Conservation (phyloP, 2,329 filamentous ascomycete species). For the Sclerotinia subarctica region DNA sequence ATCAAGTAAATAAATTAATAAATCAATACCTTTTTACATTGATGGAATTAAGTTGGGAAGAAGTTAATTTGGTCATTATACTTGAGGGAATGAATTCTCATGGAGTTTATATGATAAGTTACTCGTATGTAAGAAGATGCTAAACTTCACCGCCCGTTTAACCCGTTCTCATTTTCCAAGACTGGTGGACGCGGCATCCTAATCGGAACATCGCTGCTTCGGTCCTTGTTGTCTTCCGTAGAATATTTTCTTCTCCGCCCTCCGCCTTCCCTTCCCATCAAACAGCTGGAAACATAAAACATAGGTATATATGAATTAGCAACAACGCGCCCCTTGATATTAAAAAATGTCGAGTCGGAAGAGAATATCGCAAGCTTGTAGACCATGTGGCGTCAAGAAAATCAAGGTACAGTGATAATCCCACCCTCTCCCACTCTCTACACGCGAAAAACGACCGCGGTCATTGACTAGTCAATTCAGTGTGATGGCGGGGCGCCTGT, state of each 20-base stretch:
- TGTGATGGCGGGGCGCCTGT: slow-evolving; percentile 34
- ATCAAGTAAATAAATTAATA: too few species aligned
- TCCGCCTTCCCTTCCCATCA: not conserved
- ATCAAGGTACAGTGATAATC: slow-evolving; percentile 29
- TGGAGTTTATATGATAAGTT: not conserved
- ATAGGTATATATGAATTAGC: not conserved
- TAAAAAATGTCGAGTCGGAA: slow-evolving; percentile 26
- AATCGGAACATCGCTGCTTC: not conserved
- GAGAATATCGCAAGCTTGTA: slow-evolving; percentile 36
- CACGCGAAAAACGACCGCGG: not conserved
- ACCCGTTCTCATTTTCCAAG: not conserved
- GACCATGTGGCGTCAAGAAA: slow-evolving; percentile 33
- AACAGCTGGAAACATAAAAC: not conserved
- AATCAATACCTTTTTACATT: not conserved
- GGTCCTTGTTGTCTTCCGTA: slow-evolving; percentile 11
- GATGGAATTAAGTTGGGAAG: not conserved
- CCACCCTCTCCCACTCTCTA: not conserved
- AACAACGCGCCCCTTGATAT: not conserved
- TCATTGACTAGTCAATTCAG: slow-evolving; percentile 24
- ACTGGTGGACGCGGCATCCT: not conserved
- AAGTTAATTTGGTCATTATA: too few species aligned
- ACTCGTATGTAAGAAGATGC: not conserved
- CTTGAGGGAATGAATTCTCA: too few species aligned
- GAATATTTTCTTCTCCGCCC: not conserved
- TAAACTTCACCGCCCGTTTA: not conserved